Evolutionary conservation across 352 stramenopile species (phyloP), one percentile per base, ranked within the genome.

Genomic region (Pythium chondricola): DNA sequence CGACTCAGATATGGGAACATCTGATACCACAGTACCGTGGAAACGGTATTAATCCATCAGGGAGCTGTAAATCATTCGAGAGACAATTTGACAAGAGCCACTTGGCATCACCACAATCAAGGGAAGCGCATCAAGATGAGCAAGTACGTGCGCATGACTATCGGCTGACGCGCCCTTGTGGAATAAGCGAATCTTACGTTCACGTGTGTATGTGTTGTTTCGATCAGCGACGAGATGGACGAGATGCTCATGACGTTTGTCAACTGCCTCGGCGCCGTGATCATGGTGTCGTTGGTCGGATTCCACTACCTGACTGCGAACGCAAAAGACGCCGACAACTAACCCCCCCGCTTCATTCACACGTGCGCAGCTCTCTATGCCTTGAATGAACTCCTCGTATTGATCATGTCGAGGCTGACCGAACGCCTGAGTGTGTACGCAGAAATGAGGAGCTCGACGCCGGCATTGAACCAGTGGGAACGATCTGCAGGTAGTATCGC

Each of bases 291-390:
- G 26, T 65, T 95, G 20, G 82, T 95, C 31, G 77, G 81, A 22
- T 95, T 93, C 65, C 83, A 95, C 64, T 95, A 93, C 59, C 74
- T 95, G 42, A 91, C 80, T 26, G 78, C 83, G 9, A 84, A 78
- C 14, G 65, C 75, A 22, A 88, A 88, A 53, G 83, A 94, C 43
- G 77, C 81, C 6, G 79, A 92, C 47, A 65, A 88, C 46, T 94
- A 90, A 51, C 31, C 17, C 31, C 14, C 20, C 14, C 31, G 18
- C 6, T 16, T 21, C 9, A 33, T 32, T 43, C 32, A 50, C 6
- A 26, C n/a, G n/a, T 31, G 18, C 18, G 24, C 17, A 30, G 17
- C 6, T 5, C n/a, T n/a, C n/a, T n/a, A n/a, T n/a, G n/a, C n/a
- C n/a, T n/a, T n/a, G n/a, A n/a, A n/a, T n/a, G n/a, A n/a, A n/a